Base-by-base conservation (phyloP, 371 early-diverging fungal genomes). In the Mortierella sp. region DNA sequence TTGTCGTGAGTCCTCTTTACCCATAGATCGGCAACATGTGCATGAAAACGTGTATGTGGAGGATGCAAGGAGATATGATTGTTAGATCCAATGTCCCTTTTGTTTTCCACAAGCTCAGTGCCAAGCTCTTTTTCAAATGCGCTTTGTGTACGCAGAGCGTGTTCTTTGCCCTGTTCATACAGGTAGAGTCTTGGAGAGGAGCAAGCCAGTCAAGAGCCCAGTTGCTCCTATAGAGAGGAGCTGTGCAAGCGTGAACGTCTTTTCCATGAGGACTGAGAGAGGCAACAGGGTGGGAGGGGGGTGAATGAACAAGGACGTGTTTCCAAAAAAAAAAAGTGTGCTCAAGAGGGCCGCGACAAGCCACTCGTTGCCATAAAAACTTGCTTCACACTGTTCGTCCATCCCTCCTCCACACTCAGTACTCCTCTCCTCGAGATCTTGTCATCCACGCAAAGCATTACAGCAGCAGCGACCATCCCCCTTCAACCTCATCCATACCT, bases 211-310 rank as follows among this genome's bases (percentile, higher is more conserved):
- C 47, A 65, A 24, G 44, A 76, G 70, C 13, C 77, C 66, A 29
- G 66, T 40, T 25, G 77, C 77, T 16, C 69, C 77, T 16, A 63
- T 52, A 40, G 70, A 69, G 64, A 76, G 44, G 47, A 76, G 46
- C 39, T 76, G 70, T 28, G 51, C 77, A 24, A 76, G 70, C 27
- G 70, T 69, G 48, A 76, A 76, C 43, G 69, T 49, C 56, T 58
- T 67, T 43, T 67, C 74, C 74, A 74, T 74, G 25, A 28, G 8
- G 21, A 7, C 12, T 10, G 9, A 43, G 28, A 28, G 41, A 40
- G 8, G 57, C 39, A 34, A 34, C 40, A 4, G 28, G 43, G 45
- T 60, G 47, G 24, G 39, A 47, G 34, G 48, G 28, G 37, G 13
- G 22, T 13, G 46, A 28, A 46, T 29, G 44, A 40, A 13, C 14